A percentile compares a stretch with the other conserved stretches of the same genome.
Evolutionary conservation across 208 protist genomes (phyloP).

Genomic region (Trypanosomatidae sp.): DNA sequence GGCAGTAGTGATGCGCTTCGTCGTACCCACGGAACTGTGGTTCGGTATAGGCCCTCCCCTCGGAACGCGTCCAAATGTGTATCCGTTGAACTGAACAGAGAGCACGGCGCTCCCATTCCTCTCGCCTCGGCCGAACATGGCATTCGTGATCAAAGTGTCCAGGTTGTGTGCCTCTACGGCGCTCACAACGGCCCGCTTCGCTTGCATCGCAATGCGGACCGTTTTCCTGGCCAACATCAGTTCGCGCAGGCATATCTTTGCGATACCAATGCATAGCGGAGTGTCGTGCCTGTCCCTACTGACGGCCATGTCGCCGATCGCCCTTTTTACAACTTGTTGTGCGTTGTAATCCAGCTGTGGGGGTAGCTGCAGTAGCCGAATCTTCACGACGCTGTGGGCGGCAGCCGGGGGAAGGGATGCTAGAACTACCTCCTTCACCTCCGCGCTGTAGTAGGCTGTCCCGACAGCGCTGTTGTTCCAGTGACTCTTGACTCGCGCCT

Average conservation of each 20-base stretch:
- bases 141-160: slow-evolving; percentile 64
- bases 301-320: slow-evolving; percentile 4
- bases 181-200: slow-evolving; percentile 52
- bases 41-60: slow-evolving; percentile 38
- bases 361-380: slow-evolving; percentile 78
- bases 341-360: slow-evolving; percentile 40
- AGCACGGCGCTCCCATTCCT: slow-evolving; percentile 68
- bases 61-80: slow-evolving; percentile 60
- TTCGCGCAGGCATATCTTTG: slow-evolving; percentile 74
- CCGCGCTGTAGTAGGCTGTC: slow-evolving; percentile 51
- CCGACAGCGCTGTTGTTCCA: slow-evolving; percentile 70
- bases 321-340: slow-evolving; percentile 17
- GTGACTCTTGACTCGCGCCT: slow-evolving; percentile 50
- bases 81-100: slow-evolving; percentile 64
- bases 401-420: slow-evolving; percentile 61
- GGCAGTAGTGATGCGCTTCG: slow-evolving; percentile 1
- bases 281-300: slow-evolving; percentile 33
- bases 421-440: slow-evolving; percentile 53
- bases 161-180: slow-evolving; percentile 69
- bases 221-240: slow-evolving; percentile 58
- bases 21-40: neutral
- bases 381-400: slow-evolving; percentile 66
- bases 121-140: slow-evolving; percentile 72
- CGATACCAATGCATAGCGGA: slow-evolving; percentile 79
- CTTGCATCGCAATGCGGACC: slow-evolving; percentile 72